phyloP scores from a whole-genome alignment of 2,329 filamentous ascomycete genomes.

The Neofusicoccum laricinum region DNA sequence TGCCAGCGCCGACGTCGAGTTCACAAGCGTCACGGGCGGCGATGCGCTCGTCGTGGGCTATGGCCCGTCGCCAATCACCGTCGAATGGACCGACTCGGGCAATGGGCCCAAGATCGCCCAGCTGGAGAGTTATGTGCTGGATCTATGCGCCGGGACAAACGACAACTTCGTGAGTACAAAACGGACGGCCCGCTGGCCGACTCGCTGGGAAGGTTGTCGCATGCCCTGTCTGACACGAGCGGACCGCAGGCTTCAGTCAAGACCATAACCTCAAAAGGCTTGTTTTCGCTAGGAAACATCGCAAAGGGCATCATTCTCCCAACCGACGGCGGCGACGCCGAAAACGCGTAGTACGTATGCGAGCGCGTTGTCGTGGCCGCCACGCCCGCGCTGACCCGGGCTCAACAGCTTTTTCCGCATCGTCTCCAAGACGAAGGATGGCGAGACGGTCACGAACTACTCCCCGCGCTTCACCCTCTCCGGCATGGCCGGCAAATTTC shows the following conservation, averaged over 20 bases:
- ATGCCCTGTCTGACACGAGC: neutral
- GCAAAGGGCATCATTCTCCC: conserved; percentile 46
- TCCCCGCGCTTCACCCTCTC: conserved; percentile 63
- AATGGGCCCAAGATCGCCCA: conserved; percentile 48
- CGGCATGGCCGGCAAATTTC: conserved; percentile 62
- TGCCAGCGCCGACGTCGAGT: conserved; percentile 52
- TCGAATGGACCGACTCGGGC: conserved; percentile 58
- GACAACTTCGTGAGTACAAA: conserved; percentile 42
- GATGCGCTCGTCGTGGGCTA: conserved; percentile 46
- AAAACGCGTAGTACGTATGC: conserved; percentile 23
- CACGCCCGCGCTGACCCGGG: conserved; percentile 18
- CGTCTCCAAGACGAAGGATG: conserved; percentile 52
- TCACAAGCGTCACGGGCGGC: conserved; percentile 54
- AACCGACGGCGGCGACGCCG: conserved; percentile 37
- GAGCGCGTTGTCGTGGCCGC: neutral
- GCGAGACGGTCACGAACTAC: conserved; percentile 57
- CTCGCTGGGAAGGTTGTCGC: neutral
- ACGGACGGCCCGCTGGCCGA: neutral
- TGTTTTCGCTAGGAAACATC: conserved; percentile 40
- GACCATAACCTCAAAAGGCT: conserved; percentile 25
- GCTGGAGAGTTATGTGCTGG: conserved; percentile 55
- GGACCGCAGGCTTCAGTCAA: conserved; percentile 14
- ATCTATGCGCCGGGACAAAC: conserved; percentile 61
- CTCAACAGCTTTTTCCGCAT: conserved; percentile 42
- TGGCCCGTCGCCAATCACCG: conserved; percentile 42